Percentiles rank a stretch among this genome's conserved stretches.
These are phyloP conservation scores for Leishmania braziliensis DNA, from an alignment of 208 protist species.

Conservation along the genomic window DNA sequence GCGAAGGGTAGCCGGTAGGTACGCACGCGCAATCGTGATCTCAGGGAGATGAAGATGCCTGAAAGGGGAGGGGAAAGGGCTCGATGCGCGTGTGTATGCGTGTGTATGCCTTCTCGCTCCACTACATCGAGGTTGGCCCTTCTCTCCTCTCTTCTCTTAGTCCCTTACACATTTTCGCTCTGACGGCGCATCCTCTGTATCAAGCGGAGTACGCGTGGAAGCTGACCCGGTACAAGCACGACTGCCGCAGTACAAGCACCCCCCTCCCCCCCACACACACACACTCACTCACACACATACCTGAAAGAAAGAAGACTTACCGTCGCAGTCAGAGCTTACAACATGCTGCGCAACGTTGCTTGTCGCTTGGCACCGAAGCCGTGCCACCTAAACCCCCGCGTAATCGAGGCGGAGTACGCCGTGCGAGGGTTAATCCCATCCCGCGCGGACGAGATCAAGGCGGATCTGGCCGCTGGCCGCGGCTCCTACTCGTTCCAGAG, in stretches of 20 bases:
- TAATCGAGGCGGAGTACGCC: slow-evolving; percentile 84
- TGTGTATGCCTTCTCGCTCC: background rate
- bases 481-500: slow-evolving; percentile 65
- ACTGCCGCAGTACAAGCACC: background rate
- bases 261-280: background rate
- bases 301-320: background rate
- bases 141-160: background rate
- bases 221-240: background rate
- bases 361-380: background rate
- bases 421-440: slow-evolving; percentile 88
- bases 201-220: background rate
- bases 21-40: background rate
- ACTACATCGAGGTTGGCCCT: background rate
- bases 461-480: slow-evolving; percentile 51
- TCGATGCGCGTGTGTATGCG: background rate
- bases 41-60: background rate
- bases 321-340: background rate
- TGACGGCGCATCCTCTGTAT: background rate
- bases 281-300: no score
- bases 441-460: slow-evolving; percentile 78
- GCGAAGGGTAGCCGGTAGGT: background rate
- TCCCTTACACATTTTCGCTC: background rate
- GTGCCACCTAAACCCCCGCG: slow-evolving; percentile 59
- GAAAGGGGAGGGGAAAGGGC: background rate
- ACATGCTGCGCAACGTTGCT: slow-evolving; percentile 1